Percentiles rank a stretch among this genome's conserved stretches.
These are phyloP conservation scores for Gracilaria vermiculophylla DNA, from an alignment of 23 red algal species.

Conservation along the genomic window DNA sequence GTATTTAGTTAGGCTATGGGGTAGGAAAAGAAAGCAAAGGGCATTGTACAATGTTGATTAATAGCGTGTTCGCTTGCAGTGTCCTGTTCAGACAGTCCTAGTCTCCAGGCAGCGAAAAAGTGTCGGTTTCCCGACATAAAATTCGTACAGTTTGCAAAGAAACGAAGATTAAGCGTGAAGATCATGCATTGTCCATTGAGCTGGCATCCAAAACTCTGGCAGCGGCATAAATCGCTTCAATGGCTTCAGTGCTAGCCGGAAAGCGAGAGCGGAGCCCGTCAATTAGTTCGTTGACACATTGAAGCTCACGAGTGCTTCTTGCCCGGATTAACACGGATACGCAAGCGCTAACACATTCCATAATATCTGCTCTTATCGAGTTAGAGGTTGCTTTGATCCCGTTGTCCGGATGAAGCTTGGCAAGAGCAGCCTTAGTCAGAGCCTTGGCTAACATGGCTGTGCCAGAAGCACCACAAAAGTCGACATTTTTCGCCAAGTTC, in stretches of 20 bases:
- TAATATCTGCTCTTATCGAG: conserved; percentile 42
- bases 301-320: conserved; percentile 23
- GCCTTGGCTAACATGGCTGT: conserved; percentile 56
- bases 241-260: conserved; percentile 41
- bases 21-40: not conserved
- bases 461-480: conserved; percentile 37
- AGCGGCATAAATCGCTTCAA: conserved; percentile 50
- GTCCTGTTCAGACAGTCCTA: not conserved
- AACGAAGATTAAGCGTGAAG: conserved; percentile 12
- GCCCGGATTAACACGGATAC: conserved; percentile 46
- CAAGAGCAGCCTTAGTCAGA: conserved; percentile 29
- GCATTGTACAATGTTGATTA: conserved; percentile 5
- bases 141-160: not conserved
- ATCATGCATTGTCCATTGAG: not conserved
- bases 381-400: not conserved
- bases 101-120: not conserved
- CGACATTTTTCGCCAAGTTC: conserved; percentile 53
- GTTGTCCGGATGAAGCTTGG: conserved; percentile 17
- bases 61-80: conserved; percentile 13
- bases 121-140: not conserved
- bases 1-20: not conserved
- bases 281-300: conserved; percentile 44
- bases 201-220: conserved; percentile 27
- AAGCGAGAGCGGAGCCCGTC: conserved; percentile 31
- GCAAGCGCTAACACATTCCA: conserved; percentile 67